Evolutionary conservation across 176 grass and related monocot genomes (phyloP), one percentile per base, ranked within the genome.

Genomic region (Oryza meridionalis): DNA sequence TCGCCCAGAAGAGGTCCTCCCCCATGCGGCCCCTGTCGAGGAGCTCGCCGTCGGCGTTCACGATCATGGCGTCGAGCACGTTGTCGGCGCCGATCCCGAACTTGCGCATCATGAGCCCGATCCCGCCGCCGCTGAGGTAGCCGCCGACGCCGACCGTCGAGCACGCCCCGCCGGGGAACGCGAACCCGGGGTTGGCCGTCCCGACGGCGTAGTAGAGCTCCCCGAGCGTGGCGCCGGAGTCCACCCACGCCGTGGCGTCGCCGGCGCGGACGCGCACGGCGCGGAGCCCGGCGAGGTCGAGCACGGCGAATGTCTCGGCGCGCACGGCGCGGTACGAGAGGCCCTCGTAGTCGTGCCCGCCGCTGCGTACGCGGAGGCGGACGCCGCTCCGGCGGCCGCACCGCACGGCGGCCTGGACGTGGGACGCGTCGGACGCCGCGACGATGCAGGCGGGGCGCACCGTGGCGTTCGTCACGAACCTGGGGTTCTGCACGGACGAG

Each of bases 331-430:
- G 69, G 89, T 91, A 94, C 2, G 92, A 94, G 4, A 94, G 79
- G 69, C 85, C 91, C 73, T 88, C 88, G 32, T 90, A 93, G 82
- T 93, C 91, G 63, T 94, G 92, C 14, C 92, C 92, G 17, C 92
- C 89, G 66, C 92, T 91, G 77, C 92, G 70, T 7, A 91, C n/a
- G 38, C 88, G 83, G 66, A 94, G 72, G 9, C 31, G 68, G 10
- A 91, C 70, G 62, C 66, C 68, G 31, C 74, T 9, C 0, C 46
- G 15, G 66, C 73, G 78, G 86, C 92, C 77, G 63, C 88, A 91
- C 49, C 38, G 38, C 24, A 91, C 83, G 40, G 80, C 61, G 32
- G 51, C 65, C 79, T 91, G 92, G 16, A 91, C 84, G 64, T 91
- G 86, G 37, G 67, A 19, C 32, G 70, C 78, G 26, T 73, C 63